phyloP scores from a whole-genome alignment of 139 green algal species.

The Coelastrella sp. region DNA sequence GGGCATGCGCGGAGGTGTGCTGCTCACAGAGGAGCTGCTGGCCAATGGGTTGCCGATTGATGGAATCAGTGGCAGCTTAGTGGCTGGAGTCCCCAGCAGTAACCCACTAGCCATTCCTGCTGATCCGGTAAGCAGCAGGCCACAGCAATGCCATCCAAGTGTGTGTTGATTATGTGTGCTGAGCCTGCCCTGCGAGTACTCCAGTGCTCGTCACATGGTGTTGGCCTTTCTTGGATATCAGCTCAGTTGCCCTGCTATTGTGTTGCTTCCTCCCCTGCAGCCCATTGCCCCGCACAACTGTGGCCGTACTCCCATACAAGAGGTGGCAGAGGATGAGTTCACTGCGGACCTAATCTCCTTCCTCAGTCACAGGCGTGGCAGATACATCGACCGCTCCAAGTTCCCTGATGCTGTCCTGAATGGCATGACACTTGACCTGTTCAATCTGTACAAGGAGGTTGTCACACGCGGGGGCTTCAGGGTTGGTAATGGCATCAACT shows the following conservation, averaged over 20 bases:
- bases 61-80: constrained; percentile 43
- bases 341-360: constrained; percentile 73
- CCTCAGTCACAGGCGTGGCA: constrained; percentile 54
- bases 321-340: constrained; percentile 70
- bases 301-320: constrained; percentile 59
- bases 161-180: neutral
- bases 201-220: neutral
- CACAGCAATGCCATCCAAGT: neutral
- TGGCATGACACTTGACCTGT: constrained; percentile 75
- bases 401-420: constrained; percentile 85
- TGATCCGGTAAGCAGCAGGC: constrained; percentile 31
- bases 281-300: constrained; percentile 56
- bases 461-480: constrained; percentile 55
- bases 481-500: constrained; percentile 81
- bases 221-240: neutral
- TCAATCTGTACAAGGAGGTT: constrained; percentile 73
- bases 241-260: neutral
- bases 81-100: constrained; percentile 22
- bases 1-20: constrained; percentile 14
- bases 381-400: constrained; percentile 52
- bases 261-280: neutral
- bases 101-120: constrained; percentile 44
- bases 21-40: constrained; percentile 44
- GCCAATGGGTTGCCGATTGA: constrained; percentile 39
- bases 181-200: neutral